Evolutionary conservation across 768 basidiomycete species (phyloP).

Genomic region (Podaxis sp.): DNA sequence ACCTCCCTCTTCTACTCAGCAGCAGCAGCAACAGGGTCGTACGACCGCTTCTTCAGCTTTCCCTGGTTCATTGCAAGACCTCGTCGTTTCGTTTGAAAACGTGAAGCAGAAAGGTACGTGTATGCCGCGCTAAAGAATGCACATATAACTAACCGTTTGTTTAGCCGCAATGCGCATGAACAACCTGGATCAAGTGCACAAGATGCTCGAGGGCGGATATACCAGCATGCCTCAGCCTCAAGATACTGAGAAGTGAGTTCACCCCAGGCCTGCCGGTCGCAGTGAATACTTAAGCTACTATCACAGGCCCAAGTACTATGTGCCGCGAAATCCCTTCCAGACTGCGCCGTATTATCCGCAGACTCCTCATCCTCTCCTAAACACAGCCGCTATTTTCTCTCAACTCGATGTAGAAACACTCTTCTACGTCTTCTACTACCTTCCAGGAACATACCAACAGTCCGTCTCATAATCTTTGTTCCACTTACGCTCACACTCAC

Average conservation of each 20-base stretch:
- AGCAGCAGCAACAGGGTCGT: conserved; percentile 27
- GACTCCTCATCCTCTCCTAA: conserved; percentile 75
- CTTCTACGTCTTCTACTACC: conserved; percentile 98
- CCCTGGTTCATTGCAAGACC: conserved; percentile 86
- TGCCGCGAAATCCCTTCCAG: conserved; percentile 87
- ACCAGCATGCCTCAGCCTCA: conserved; percentile 86
- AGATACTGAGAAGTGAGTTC: conserved; percentile 88
- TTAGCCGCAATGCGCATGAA: conserved; percentile 78
- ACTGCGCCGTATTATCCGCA: conserved; percentile 97
- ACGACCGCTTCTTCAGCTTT: conserved; percentile 44
- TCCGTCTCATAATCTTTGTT: conserved; percentile 37
- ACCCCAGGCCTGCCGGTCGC: not conserved
- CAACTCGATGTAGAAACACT: conserved; percentile 96
- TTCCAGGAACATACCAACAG: conserved; percentile 98
- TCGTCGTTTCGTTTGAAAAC: conserved; percentile 92
- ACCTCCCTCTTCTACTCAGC: conserved; percentile 54
- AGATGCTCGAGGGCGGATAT: conserved; percentile 91
- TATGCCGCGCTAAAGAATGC: not conserved
- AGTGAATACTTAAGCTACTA: conserved; percentile 12
- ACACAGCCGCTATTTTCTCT: conserved; percentile 80
- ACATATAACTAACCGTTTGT: conserved; percentile 5
- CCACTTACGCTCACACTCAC: not conserved
- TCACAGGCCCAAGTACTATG: conserved; percentile 91
- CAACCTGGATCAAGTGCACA: conserved; percentile 88
- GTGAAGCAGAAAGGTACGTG: conserved; percentile 92